Conservation (phyloP, 176 grass and related monocot genomes). For the Oryza meyeriana region DNA sequence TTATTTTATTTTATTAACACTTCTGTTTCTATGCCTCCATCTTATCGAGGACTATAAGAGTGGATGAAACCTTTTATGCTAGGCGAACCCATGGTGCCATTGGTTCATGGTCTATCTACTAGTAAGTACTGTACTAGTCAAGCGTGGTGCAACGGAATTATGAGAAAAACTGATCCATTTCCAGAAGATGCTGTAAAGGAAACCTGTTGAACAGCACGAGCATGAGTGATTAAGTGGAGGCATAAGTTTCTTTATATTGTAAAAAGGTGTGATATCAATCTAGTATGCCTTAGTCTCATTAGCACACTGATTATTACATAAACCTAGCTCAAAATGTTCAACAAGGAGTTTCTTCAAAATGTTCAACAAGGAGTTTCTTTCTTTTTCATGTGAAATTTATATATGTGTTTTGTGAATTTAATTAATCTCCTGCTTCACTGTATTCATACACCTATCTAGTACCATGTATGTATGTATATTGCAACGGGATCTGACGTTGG, state of each 20-base stretch:
- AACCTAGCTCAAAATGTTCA: neutral
- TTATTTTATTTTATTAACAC: conserved; percentile 3
- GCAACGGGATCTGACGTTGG: no score
- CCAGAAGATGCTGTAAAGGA: neutral
- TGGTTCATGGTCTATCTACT: neutral
- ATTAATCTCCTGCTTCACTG: no score
- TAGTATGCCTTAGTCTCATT: neutral
- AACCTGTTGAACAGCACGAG: neutral
- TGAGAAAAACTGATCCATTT: neutral
- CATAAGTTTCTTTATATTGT: neutral
- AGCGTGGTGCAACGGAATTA: neutral
- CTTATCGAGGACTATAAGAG: neutral
- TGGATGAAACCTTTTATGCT: neutral
- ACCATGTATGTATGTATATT: no score
- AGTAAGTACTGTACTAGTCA: no score
- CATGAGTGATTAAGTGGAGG: neutral
- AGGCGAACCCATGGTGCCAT: neutral
- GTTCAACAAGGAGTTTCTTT: no score
- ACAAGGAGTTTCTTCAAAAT: neutral
- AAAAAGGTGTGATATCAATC: neutral
- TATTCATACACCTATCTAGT: no score
- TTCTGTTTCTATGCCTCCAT: neutral
- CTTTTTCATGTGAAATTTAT: no score
- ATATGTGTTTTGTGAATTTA: no score
- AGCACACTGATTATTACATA: neutral